Evolutionary conservation across 75 land plant genomes (phyloP), one percentile per base, ranked within the genome.

Genomic region (Cryptomeria japonica): DNA sequence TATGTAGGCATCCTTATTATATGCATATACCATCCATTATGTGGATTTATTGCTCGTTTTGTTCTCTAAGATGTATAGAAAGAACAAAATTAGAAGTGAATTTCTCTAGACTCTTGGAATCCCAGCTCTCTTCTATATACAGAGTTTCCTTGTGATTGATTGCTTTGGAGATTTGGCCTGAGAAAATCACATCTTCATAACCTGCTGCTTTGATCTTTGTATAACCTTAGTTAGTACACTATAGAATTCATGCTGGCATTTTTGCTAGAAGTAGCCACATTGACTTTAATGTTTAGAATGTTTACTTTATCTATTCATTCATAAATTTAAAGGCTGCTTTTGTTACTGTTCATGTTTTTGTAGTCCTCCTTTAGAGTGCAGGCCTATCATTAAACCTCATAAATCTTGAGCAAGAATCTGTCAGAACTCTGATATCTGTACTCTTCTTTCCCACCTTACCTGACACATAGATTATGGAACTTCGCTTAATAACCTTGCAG

Each of bases 191-290:
- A 34, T 34, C 2, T 75, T 75, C 77, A 32, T n/a, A 73, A 32
- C 3, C 25, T 73, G 13, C 12, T 32, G 11, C 15, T 34, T 75
- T 75, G 37, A 34, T 34, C 37, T 75, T 75, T 34, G 34, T 11
- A 75, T 75, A 34, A 11, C 14, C 37, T 25, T 64, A 64, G 68
- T 61, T 22, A 19, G 1, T 5, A 56, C 8, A 51, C 55, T 13
- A 51, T 51, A 51, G 55, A 12, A 51, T 51, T n/a, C 28, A 22
- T 58, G 6, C 64, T 5, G 25, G 64, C 25, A 58, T 22, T 72
- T 28, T 72, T 72, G 32, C 76, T 72, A 72, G 34, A 72, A 86
- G 87, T 86, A 42, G 75, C 78, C 87, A 34, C 75, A 41, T 58
- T 64, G 82, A 75, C 14, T 58, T 64, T 13, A 51, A 51, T 12